Evolutionary conservation across 1,284 basidiomycete species (phyloP), one percentile per base, ranked within the genome.

Genomic region (Blastosporella zonata): DNA sequence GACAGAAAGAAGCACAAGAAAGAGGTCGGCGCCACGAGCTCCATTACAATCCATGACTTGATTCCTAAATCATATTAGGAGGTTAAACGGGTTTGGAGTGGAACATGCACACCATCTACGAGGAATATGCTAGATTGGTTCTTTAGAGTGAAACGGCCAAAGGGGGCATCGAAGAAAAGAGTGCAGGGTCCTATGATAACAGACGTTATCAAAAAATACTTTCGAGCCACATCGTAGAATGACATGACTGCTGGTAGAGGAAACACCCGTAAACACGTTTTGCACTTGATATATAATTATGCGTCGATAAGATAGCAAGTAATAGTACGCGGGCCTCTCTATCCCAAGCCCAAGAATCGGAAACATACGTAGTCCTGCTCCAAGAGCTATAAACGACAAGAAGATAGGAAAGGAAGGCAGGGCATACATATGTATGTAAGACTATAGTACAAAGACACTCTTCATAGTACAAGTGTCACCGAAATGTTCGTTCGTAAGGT

Each of bases 31-130:
- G 90, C 78, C n/a, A 88, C 74, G 35, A 90, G 69, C 67, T 96
- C 93, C 91, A 95, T 95, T 42, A 79, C 34, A 21, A 92, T 86
- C 91, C 93, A 95, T 25, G 86, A 73, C 56, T 71, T 74, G 53
- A 48, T 37, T 13, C 47, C 47, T 49, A 25, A 46, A 21, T 6
- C 7, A 23, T 17, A 4, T 17, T 17, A 17, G 25, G 13, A 17
- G 15, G 15, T 18, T 10, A 34, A 18, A 34, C 15, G 25, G 10
- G 6, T 6, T 17, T 17, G 6, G 9, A 39, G 1, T 34, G 4
- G 1, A 18, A 31, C 55, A n/a, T n/a, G n/a, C n/a, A 44, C 40
- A 72, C 84, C 85, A 55, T 86, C 75, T 6, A 87, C 58, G 17
- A 80, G 65, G 38, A 82, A 68, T 43, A 71, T 64, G 42, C 71